Evolutionary conservation across 2,329 filamentous ascomycete species (phyloP), one percentile per base, ranked within the genome.

Genomic region (Diaporthe ilicicola): DNA sequence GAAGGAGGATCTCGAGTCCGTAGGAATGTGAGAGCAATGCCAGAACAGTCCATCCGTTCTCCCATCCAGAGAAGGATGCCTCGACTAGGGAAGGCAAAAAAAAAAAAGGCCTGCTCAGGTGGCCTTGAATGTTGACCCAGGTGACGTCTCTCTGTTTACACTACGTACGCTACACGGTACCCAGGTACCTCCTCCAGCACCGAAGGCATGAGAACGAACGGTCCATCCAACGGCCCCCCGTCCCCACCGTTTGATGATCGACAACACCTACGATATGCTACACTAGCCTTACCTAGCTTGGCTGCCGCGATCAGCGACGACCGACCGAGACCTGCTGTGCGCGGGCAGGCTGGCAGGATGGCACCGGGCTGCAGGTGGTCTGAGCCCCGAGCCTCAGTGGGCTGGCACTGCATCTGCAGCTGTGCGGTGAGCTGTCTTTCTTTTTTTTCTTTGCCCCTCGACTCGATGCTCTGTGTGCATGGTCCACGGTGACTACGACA

Each of bases 401-500:
- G 24, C 51, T 62, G 27, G 22, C 50, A 12, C 51, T 55, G 51
- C 59, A 56, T 48, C 61, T 67, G 69, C 69, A 70, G 50, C 61
- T 70, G 69, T 70, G 69, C 53, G 69, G 62, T 70, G 69, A 70
- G 69, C 54, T 70, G 62, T 61, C 51, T 51, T 61, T 42, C 54
- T 37, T 48, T 39, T 24, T 27, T n/a, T 4, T 19, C 24, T 24
- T 51, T n/a, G n/a, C 12, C 17, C 10, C 32, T 19, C 62, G 32
- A 39, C 15, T 66, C 48, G 62, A 51, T n/a, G 29, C 22, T 50
- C 62, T 50, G 32, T 29, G 50, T n/a, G 7, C 39, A 19, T 3
- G 37, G 13, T 34, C 27, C 42, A 32, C 56, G 13, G 19, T 34
- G 42, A 48, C 2, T 29, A 9, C 12, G 56, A 48, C 42, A 48